Conservation (phyloP, 352 stramenopile genomes). For the Pythium phragmiticola region DNA sequence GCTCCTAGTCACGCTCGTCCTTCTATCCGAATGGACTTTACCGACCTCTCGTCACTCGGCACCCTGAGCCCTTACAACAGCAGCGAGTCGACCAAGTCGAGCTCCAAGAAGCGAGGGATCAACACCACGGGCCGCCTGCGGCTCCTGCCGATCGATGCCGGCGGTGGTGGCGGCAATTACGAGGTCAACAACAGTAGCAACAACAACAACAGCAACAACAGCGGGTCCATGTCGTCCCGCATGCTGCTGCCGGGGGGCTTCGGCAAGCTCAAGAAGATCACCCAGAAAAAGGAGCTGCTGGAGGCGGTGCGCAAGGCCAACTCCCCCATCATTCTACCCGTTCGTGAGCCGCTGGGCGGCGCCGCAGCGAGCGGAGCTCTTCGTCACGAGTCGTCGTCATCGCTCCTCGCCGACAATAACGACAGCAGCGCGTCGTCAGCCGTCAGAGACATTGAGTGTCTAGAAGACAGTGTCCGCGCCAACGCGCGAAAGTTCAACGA, state of each 20-base stretch:
- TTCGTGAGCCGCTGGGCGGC: constrained; percentile 31
- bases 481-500: constrained; percentile 84
- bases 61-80: constrained; percentile 30
- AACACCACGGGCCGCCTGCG: constrained; percentile 31
- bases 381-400: constrained; percentile 21
- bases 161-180: constrained; percentile 24
- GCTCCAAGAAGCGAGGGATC: constrained; percentile 49
- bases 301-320: constrained; percentile 77
- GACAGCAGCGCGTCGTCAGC: constrained; percentile 39
- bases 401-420: constrained; percentile 5
- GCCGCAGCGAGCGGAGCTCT: background rate
- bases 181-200: constrained; percentile 29
- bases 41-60: constrained; percentile 50
- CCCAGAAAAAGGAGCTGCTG: constrained; percentile 70
- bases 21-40: constrained; percentile 34
- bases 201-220: constrained; percentile 22
- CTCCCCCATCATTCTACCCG: constrained; percentile 57
- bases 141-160: constrained; percentile 47
- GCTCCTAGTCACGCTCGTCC: too few species aligned
- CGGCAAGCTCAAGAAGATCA: constrained; percentile 71
- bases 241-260: constrained; percentile 15
- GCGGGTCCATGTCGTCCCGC: constrained; percentile 15
- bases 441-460: constrained; percentile 54
- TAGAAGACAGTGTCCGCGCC: constrained; percentile 70
- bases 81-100: constrained; percentile 35